phyloP scores from a whole-genome alignment of 179 eudicot genomes.

The Pouteria campechiana region DNA sequence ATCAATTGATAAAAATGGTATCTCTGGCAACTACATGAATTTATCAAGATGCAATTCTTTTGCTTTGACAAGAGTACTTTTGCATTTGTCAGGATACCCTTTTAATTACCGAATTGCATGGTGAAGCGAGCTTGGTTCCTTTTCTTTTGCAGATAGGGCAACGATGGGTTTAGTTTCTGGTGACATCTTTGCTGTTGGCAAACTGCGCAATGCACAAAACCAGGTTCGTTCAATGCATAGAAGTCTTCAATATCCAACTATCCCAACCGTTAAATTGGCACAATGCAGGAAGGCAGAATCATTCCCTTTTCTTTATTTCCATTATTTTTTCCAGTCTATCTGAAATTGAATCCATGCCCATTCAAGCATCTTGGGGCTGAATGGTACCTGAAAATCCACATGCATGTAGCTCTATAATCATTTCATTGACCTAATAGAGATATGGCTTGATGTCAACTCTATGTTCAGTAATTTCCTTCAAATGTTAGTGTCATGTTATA shows the following conservation, averaged over 20 bases:
- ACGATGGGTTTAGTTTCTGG: slow-evolving; percentile 2
- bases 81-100: not conserved
- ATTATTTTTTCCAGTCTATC: not conserved
- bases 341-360: not conserved
- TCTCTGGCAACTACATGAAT: slow-evolving; percentile 1
- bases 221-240: too few species aligned
- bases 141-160: slow-evolving; percentile 5
- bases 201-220: not conserved
- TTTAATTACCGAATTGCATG: not conserved
- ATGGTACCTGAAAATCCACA: too few species aligned
- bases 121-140: not conserved
- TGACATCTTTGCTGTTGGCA: not conserved
- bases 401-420: too few species aligned
- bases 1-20: not conserved
- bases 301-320: too few species aligned
- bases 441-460: too few species aligned
- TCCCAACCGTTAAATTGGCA: too few species aligned
- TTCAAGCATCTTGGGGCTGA: too few species aligned
- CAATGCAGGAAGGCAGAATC: too few species aligned
- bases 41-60: slow-evolving; percentile 1
- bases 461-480: not conserved
- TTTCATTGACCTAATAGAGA: too few species aligned
- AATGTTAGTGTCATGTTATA: not conserved
- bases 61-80: not conserved
- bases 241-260: too few species aligned